Percentiles rank a stretch among this genome's conserved stretches.
Evolutionary conservation across 1,284 basidiomycete species (phyloP).

Genomic region (Lentinus polychrous): DNA sequence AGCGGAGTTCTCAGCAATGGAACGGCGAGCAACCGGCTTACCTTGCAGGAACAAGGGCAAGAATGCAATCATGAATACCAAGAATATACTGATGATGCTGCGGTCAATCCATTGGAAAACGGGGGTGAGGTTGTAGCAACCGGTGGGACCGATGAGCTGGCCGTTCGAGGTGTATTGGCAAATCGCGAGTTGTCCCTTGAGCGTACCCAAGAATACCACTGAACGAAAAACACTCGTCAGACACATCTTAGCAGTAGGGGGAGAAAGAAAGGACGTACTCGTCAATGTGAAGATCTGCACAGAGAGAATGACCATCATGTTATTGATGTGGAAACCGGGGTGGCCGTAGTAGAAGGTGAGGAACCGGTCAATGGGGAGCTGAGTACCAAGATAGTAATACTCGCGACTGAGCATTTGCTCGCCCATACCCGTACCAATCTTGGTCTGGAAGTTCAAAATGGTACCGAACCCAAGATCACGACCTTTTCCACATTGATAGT

Average conservation of each 20-base stretch:
- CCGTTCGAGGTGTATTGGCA: conserved; percentile 74
- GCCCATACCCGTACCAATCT: conserved; percentile 99
- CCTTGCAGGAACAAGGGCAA: conserved; percentile 91
- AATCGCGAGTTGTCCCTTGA: conserved; percentile 73
- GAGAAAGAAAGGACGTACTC: conserved; percentile 39
- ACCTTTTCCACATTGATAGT: conserved; percentile 98
- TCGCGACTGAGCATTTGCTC: conserved; percentile 99
- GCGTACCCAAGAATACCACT: conserved; percentile 90
- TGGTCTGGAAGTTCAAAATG: conserved; percentile 99
- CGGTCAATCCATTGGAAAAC: conserved; percentile 92
- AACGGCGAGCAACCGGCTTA: conserved; percentile 21
- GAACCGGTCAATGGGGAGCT: conserved; percentile 97
- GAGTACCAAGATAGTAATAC: conserved; percentile 99
- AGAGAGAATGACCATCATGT: conserved; percentile 94
- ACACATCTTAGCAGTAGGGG: background rate
- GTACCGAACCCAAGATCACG: conserved; percentile 99
- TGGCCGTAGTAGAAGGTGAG: conserved; percentile 99
- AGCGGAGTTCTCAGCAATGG: background rate
- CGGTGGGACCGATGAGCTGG: conserved; percentile 68
- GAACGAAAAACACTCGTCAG: conserved; percentile 14
- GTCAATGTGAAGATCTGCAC: conserved; percentile 90
- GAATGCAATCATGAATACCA: conserved; percentile 95
- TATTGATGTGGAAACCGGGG: conserved; percentile 99
- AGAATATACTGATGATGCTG: conserved; percentile 93
- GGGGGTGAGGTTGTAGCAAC: conserved; percentile 87